Percentiles rank a stretch among this genome's conserved stretches.
Conservation (phyloP, 371 early-diverging fungal genomes). For the Zychaea mexicana region DNA sequence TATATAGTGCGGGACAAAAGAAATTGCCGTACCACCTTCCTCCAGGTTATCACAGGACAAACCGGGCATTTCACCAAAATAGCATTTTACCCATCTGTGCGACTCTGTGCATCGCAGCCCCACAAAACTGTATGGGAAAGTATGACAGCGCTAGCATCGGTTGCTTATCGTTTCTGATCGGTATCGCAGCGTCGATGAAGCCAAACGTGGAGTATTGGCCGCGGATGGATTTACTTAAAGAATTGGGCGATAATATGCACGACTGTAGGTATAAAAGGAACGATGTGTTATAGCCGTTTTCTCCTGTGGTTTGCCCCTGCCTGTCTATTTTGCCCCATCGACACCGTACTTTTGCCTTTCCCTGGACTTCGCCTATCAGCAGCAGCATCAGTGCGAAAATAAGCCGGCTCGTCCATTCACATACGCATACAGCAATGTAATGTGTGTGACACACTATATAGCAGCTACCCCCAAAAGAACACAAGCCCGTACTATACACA, state of each 20-base stretch:
- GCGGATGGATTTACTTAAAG: conserved; percentile 1
- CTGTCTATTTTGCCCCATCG: not conserved
- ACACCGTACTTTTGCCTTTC: not conserved
- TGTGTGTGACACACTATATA: too few species aligned
- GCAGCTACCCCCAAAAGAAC: too few species aligned
- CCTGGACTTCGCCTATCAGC: too few species aligned
- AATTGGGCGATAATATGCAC: not conserved
- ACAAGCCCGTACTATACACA: too few species aligned
- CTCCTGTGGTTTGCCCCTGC: not conserved
- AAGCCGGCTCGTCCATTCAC: too few species aligned
- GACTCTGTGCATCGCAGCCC: not conserved
- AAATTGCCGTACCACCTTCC: not conserved
- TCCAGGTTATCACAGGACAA: not conserved
- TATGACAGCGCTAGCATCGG: not conserved
- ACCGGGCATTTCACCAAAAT: not conserved
- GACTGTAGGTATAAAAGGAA: not conserved
- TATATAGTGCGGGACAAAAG: not conserved
- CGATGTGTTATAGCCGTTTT: not conserved
- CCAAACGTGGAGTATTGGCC: conserved; percentile 1
- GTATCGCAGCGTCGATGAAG: not conserved
- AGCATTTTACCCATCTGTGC: not conserved
- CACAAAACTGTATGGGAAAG: not conserved
- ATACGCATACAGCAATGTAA: too few species aligned
- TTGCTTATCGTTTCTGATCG: not conserved
- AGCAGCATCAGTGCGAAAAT: too few species aligned